Evolutionary conservation across 306 rosid species (phyloP), one percentile per base, ranked within the genome.

Genomic region (Dalbergia cultrata): DNA sequence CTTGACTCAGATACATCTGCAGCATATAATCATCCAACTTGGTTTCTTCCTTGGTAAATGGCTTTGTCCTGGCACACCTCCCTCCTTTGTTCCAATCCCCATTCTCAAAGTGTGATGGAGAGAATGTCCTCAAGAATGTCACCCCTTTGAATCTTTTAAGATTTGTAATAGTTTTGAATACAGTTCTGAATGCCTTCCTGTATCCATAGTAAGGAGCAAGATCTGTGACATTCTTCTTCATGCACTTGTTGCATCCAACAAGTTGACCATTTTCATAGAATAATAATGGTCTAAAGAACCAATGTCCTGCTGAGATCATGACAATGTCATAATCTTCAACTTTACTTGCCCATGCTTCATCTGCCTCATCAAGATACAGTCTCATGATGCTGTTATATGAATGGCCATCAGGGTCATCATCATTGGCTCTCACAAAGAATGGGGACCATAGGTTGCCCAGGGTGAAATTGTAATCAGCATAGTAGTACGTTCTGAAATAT

Each of bases 41-140:
- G 56, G 65, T 64, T 76, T 90, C 92, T 9, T 84, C 91, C 68
- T 88, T 86, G 35, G 69, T 33, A 62, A 82, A 89, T 13, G 99
- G 99, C 81, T 9, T 86, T 14, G 77, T 88, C 85, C 99, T 90
- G 41, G 2, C 84, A 78, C 99, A 96, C 13, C 68, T 90, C 69
- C 99, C 99, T 68, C 98, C 99, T 60, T 83, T 87, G 74, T 96
- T 84, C 97, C 98, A 96, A 31, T 81, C 89, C 11, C 99, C 98
- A 75, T 90, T 80, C 81, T 96, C 99, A 13, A 93, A 96, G 80
- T 96, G 99, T 1, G 97, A 26, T 0, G 99, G 98, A 10, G 98
- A 93, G 74, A 93, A 89, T 5, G 99, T 93, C 88, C 99, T 90
- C 53, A 96, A 21, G 78, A 89, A 80, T 34, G 99, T 96, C 44